Evolutionary conservation across 345 rosid genomes (phyloP).

Genomic region (Syzygium aromaticum): DNA sequence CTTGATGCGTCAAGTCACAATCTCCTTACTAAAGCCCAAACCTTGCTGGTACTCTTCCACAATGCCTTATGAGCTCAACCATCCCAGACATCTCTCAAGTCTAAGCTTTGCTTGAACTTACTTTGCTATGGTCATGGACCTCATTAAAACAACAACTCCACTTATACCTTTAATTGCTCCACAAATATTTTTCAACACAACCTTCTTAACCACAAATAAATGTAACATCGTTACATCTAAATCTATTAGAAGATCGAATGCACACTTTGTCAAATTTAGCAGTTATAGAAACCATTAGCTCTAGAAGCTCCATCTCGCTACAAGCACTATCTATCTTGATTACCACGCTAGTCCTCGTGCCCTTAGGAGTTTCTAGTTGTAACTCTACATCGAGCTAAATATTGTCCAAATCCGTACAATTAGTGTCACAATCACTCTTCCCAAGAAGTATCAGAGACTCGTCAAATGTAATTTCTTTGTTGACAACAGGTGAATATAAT

Average conservation of each 20-base stretch:
- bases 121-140: background rate
- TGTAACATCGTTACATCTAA: background rate
- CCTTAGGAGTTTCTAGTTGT: background rate
- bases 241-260: background rate
- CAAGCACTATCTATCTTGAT: background rate
- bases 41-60: background rate
- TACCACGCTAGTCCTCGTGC: background rate
- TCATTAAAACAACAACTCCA: background rate
- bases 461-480: background rate
- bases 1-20: background rate
- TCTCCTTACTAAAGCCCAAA: background rate
- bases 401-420: background rate
- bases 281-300: background rate
- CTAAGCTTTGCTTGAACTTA: background rate
- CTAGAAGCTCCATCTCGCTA: background rate
- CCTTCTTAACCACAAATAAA: background rate
- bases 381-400: background rate
- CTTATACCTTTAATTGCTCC: background rate
- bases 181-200: background rate
- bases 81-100: background rate
- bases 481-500: background rate
- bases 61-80: background rate
- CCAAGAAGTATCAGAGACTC: background rate
- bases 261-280: background rate
- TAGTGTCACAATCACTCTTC: background rate